Conservation (phyloP, 345 rosid genomes). For the Pelargonium nanum region DNA sequence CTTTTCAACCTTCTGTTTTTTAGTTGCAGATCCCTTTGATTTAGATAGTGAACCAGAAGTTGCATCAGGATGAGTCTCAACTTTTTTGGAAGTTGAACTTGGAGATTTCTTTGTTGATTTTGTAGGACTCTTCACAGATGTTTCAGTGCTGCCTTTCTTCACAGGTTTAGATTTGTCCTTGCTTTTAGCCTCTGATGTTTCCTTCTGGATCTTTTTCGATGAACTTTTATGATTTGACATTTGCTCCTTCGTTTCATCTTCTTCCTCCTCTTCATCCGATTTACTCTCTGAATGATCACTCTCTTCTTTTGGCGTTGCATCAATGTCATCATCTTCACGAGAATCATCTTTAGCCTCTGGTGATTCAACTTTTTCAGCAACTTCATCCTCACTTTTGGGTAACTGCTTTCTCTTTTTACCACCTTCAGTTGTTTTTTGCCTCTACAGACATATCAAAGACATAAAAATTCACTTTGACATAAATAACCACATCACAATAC, state of each 20-base stretch:
- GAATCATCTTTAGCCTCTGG: conserved; percentile 39
- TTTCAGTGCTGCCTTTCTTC: conserved; percentile 32
- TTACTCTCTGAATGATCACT: conserved; percentile 39
- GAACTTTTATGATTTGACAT: conserved; percentile 30
- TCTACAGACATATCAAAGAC: conserved; percentile 23
- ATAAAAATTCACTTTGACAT: not conserved
- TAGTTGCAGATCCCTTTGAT: conserved; percentile 34
- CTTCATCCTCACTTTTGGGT: conserved; percentile 16
- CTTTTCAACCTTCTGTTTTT: conserved; percentile 46
- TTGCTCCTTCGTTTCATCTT: conserved; percentile 18
- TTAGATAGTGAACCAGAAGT: conserved; percentile 24
- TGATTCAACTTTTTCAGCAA: conserved; percentile 38
- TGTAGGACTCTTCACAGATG: conserved; percentile 28
- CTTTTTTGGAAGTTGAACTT: conserved; percentile 26
- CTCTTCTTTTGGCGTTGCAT: conserved; percentile 31
- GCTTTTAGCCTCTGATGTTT: conserved; percentile 30
- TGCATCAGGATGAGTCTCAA: conserved; percentile 19
- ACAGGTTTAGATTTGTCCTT: conserved; percentile 34
- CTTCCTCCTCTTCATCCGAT: conserved; percentile 53
- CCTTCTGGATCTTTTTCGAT: conserved; percentile 36
- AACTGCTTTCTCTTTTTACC: conserved; percentile 44
- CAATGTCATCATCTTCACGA: conserved; percentile 36
- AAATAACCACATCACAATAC: not conserved
- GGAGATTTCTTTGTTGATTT: conserved; percentile 39
- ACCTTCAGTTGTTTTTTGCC: conserved; percentile 30